Base-by-base conservation (phyloP, 192 early-diverging fungal species). In the Phycomyces nitens region DNA sequence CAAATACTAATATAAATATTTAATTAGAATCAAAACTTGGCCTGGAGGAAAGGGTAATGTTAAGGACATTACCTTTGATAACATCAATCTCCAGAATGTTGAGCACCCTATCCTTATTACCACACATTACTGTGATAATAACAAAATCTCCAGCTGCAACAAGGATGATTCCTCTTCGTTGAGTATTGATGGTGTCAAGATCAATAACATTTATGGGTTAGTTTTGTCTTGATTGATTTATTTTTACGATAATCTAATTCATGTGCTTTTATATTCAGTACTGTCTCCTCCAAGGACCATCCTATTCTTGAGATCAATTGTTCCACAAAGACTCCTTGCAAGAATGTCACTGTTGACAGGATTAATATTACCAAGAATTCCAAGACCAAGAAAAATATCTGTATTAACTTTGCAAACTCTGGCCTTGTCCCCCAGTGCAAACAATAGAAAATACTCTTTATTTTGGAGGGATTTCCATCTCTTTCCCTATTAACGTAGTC, bases 111-210 rank as follows among this genome's bases (percentile, higher is more conserved):
- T 74, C 10, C 62, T 82, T 47, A 54, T 73, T 27, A 82, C 77
- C 29, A 61, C 72, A 18, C 81, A 82, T 18, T 74, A 82, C 53
- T 82, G 77, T 60, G 65, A 60, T 51, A 78, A 78, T 41, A 73
- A 64, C 24, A 59, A 70, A 8, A 56, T 70, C 27, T 70, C 74
- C 42, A 69, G 71, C 40, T 71, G 64, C 15, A 68, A 65, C 7
- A 67, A 62, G 15, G 68, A 69, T 49, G 74, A 61, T 56, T 44
- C 76, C 10, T 39, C 38, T 3, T 66, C 57, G 12, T 58, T 66
- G 44, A 65, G 65, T 11, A 82, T 82, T 61, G 67, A 71, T 9
- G 68, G 66, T 53, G 62, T 82, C 26, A 77, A 56, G 16, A 43
- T 73, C 29, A 58, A 62, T 47, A 76, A 79, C 42, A 61, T 79